phyloP scores from a whole-genome alignment of 2,329 filamentous ascomycete species.

The Penicillium italicum region DNA sequence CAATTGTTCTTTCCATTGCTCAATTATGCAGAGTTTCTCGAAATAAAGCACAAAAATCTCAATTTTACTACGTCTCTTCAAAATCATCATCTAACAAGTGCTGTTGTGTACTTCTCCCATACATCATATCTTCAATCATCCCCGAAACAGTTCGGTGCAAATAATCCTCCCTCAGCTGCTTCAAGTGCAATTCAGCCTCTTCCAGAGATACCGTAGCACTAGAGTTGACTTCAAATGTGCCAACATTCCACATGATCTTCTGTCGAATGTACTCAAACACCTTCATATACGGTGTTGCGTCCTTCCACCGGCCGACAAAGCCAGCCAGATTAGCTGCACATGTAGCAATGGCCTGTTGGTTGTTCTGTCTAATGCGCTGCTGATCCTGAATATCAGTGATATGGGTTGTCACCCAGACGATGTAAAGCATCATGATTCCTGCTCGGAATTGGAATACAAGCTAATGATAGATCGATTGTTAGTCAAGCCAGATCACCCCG shows the following conservation, averaged over 20 bases:
- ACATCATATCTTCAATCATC: slow-evolving; percentile 31
- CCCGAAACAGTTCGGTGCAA: slow-evolving; percentile 24
- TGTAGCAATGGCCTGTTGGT: slow-evolving; percentile 19
- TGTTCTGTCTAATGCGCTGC: slow-evolving; percentile 7
- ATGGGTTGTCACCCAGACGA: slow-evolving; percentile 21
- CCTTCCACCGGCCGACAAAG: slow-evolving; percentile 24
- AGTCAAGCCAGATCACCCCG: neutral
- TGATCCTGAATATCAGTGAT: slow-evolving; percentile 5
- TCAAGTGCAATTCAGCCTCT: slow-evolving; percentile 17
- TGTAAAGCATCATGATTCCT: slow-evolving; percentile 27
- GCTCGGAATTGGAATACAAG: slow-evolving; percentile 30
- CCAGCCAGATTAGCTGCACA: slow-evolving; percentile 21
- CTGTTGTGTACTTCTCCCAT: slow-evolving; percentile 10
- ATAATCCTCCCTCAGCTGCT: slow-evolving; percentile 24
- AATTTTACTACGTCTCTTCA: neutral
- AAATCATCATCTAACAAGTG: slow-evolving; percentile 5
- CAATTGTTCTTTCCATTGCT: neutral
- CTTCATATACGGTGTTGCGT: slow-evolving; percentile 23
- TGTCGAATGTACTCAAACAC: slow-evolving; percentile 22
- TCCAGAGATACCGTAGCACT: slow-evolving; percentile 1
- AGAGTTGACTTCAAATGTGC: neutral
- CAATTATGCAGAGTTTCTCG: too few relatives aligned
- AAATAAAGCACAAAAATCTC: too few relatives aligned
- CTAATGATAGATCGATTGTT: slow-evolving; percentile 4
- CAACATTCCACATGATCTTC: slow-evolving; percentile 5